Evolutionary conservation across 306 rosid species (phyloP), one percentile per base, ranked within the genome.

Genomic region (Hippophae rhamnoides): DNA sequence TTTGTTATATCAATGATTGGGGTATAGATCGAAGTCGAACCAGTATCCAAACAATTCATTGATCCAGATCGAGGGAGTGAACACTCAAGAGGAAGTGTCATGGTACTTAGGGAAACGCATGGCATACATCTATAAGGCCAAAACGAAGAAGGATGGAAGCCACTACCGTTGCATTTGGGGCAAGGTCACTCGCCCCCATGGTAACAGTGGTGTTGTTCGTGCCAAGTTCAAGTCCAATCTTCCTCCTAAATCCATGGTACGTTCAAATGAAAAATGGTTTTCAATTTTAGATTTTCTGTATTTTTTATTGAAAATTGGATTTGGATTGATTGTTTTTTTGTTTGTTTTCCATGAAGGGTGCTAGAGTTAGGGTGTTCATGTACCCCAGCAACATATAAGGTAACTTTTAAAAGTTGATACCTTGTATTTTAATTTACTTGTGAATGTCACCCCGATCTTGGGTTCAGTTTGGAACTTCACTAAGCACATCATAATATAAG

Each of bases 151-250:
- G 63, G 73, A 85, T 23, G 94, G 94, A 13, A 68, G 69, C 48
- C 97, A 87, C 62, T 90, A 87, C 68, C 92, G 98, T 52, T 87
- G 98, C 84, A 76, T 87, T 41, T 90, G 95, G 95, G 98, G 98
- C 5, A 90, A 87, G 83, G 96, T 87, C 7, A 43, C 74, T 7
- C 81, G 96, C 83, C 87, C 98, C 3, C 98, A 87, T 0, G 98
- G 96, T 41, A 90, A 90, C 84, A 90, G 87, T 10, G 98, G 98
- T 4, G 49, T 90, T 43, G 93, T 90, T 53, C 90, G 96, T 18
- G 87, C 98, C 5, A 90, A 87, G 76, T 90, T 90, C 87, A 90
- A 71, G 62, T 87, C 98, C 43, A 87, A 90, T 46, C 78, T 90
- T 53, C 98, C 98, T 2, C 98, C 98, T 1, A 90, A 62, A 73